phyloP scores from a whole-genome alignment of 352 stramenopile genomes.

The Phytophthora lateralis region DNA sequence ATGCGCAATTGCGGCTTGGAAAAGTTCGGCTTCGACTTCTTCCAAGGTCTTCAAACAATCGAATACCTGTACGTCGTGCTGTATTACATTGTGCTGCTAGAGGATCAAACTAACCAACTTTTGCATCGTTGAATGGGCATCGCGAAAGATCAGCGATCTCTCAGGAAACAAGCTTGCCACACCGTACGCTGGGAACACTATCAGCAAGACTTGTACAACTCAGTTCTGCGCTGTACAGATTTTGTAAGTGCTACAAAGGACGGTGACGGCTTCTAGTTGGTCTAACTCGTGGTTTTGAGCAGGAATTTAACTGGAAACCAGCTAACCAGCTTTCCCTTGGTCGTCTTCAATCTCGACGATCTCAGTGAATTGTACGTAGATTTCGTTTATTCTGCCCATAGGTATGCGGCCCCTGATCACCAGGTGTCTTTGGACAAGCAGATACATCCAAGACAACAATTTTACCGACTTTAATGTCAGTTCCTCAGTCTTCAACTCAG shows the following conservation, averaged over 20 bases:
- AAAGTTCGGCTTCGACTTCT: slow-evolving; percentile 40
- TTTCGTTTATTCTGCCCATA: background rate
- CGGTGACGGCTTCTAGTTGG: background rate
- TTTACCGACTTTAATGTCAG: slow-evolving; percentile 45
- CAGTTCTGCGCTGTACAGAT: slow-evolving; percentile 35
- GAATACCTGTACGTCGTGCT: slow-evolving; percentile 36
- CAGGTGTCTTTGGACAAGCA: slow-evolving; percentile 8
- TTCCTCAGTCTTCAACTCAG: slow-evolving; percentile 9
- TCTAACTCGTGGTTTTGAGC: background rate
- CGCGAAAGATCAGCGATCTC: slow-evolving; percentile 35
- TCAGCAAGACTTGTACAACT: slow-evolving; percentile 30
- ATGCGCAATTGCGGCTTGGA: slow-evolving; percentile 50
- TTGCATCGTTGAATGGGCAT: background rate
- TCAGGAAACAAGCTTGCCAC: slow-evolving; percentile 41
- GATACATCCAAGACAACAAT: slow-evolving; percentile 43
- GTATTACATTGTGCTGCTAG: background rate
- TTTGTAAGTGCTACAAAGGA: slow-evolving; percentile 29
- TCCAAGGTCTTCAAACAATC: slow-evolving; percentile 29
- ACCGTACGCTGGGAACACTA: slow-evolving; percentile 38
- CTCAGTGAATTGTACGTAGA: slow-evolving; percentile 30
- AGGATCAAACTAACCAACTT: background rate
- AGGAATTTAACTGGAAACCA: slow-evolving; percentile 44
- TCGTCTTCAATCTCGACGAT: slow-evolving; percentile 39
- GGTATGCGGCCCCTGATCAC: background rate
- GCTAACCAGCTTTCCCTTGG: slow-evolving; percentile 31